These are phyloP conservation scores for Aspergillus uvarum DNA, from an alignment of 2,329 filamentous ascomycete genomes.

Conservation along the genomic window DNA sequence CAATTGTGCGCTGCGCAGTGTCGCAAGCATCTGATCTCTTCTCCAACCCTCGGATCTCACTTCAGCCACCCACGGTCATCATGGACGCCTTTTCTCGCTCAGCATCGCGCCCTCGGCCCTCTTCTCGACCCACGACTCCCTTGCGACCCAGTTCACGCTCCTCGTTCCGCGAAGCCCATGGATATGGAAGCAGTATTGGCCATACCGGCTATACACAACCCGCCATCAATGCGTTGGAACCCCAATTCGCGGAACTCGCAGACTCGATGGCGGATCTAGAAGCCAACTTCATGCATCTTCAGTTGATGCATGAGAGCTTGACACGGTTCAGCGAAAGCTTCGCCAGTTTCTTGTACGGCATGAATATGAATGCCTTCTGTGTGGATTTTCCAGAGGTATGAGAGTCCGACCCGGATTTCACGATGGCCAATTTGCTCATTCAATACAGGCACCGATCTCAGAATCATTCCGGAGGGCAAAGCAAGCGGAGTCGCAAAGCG, in stretches of 20 bases:
- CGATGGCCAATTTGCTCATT: conserved; percentile 7
- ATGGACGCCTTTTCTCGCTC: conserved; percentile 48
- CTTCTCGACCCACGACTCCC: conserved; percentile 84
- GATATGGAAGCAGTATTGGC: conserved; percentile 44
- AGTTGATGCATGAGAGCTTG: conserved; percentile 93
- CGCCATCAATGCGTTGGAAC: conserved; percentile 74
- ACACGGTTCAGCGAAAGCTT: conserved; percentile 94
- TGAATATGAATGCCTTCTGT: conserved; percentile 99
- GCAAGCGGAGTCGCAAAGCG: conserved; percentile 55
- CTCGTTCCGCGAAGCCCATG: conserved; percentile 76
- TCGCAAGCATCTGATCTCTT: not conserved
- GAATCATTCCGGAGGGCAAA: conserved; percentile 76
- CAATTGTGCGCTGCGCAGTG: too few species aligned
- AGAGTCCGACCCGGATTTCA: not conserved
- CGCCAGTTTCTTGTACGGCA: conserved; percentile 87
- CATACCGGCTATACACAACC: conserved; percentile 54
- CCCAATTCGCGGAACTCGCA: conserved; percentile 86
- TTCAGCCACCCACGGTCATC: conserved; percentile 9
- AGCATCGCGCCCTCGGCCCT: conserved; percentile 60
- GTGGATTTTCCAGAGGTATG: conserved; percentile 91
- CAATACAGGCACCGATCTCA: conserved; percentile 68
- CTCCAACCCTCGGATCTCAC: conserved; percentile 1
- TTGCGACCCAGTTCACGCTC: conserved; percentile 86
- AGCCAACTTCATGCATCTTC: conserved; percentile 95
- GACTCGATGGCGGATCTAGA: conserved; percentile 95